phyloP scores from a whole-genome alignment of 2,329 filamentous ascomycete genomes.

The Dactylellina leptospora region DNA sequence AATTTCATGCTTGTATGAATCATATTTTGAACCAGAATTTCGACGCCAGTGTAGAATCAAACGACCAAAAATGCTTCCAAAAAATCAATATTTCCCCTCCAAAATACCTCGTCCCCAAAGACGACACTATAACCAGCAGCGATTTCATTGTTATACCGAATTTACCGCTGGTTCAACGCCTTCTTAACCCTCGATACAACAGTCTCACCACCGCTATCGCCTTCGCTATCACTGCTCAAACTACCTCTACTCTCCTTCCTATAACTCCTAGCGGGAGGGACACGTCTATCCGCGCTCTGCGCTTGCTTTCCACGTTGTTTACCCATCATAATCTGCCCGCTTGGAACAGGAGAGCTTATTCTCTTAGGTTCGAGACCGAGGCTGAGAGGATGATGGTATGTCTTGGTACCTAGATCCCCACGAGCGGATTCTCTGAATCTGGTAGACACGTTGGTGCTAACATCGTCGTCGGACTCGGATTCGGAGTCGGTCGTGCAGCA shows the following conservation, averaged over 20 bases:
- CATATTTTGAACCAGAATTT: background rate
- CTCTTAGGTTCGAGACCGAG: conserved; percentile 35
- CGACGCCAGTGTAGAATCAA: background rate
- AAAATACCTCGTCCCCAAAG: background rate
- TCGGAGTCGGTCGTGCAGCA: conserved; percentile 50
- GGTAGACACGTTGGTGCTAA: conserved; percentile 32
- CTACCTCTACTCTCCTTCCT: conserved; percentile 47
- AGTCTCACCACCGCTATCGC: conserved; percentile 40
- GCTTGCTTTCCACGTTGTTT: conserved; percentile 39
- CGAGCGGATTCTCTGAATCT: conserved; percentile 46
- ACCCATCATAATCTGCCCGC: conserved; percentile 31
- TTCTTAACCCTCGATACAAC: conserved; percentile 46
- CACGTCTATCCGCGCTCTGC: conserved; percentile 24
- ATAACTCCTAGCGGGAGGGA: conserved; percentile 31
- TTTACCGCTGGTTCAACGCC: conserved; percentile 34
- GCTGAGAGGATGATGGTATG: conserved; percentile 38
- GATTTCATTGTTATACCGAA: background rate
- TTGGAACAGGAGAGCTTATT: conserved; percentile 47
- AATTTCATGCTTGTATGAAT: background rate
- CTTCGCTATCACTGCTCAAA: conserved; percentile 49
- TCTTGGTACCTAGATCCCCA: conserved; percentile 48
- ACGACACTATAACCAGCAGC: background rate
- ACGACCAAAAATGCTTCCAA: background rate
- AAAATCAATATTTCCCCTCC: background rate
- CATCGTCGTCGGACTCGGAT: conserved; percentile 34